Conservation (phyloP, 768 basidiomycete genomes). For the Scleroderma citrinum region DNA sequence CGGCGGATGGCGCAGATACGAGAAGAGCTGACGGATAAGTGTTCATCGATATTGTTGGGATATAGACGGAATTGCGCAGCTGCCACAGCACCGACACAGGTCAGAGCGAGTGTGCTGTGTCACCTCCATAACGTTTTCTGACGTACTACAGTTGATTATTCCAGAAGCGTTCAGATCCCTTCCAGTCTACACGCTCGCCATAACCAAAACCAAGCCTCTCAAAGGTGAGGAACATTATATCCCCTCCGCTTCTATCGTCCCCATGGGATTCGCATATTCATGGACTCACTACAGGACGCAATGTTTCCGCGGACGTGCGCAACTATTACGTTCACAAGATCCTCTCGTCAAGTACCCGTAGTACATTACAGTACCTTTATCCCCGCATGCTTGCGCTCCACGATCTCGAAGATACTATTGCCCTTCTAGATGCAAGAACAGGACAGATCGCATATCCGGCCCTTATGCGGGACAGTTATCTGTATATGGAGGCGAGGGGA, state of each 20-base stretch:
- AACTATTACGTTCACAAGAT: conserved; percentile 79
- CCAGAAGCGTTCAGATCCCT: conserved; percentile 90
- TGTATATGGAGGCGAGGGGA: conserved; percentile 85
- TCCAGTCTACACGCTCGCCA: conserved; percentile 72
- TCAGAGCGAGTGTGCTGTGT: conserved; percentile 25
- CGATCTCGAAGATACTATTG: conserved; percentile 66
- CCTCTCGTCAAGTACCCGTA: conserved; percentile 61
- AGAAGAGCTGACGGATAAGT: conserved; percentile 79
- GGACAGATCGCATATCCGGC: conserved; percentile 64
- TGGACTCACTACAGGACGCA: conserved; percentile 48
- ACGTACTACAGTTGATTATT: conserved; percentile 66
- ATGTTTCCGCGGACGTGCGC: conserved; percentile 91
- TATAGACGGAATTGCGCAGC: conserved; percentile 89
- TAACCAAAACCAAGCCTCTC: conserved; percentile 87
- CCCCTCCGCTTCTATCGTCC: not conserved
- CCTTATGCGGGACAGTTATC: conserved; percentile 76
- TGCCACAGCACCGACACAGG: conserved; percentile 72
- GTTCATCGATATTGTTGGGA: conserved; percentile 72
- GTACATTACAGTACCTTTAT: conserved; percentile 75
- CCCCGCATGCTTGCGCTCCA: conserved; percentile 86
- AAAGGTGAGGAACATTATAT: conserved; percentile 73
- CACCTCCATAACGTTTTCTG: conserved; percentile 6
- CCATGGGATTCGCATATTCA: not conserved
- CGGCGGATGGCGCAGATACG: conserved; percentile 70
- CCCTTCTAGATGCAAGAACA: conserved; percentile 55